Conservation (phyloP, 1,284 basidiomycete genomes). For the Fomitopsis betulina region DNA sequence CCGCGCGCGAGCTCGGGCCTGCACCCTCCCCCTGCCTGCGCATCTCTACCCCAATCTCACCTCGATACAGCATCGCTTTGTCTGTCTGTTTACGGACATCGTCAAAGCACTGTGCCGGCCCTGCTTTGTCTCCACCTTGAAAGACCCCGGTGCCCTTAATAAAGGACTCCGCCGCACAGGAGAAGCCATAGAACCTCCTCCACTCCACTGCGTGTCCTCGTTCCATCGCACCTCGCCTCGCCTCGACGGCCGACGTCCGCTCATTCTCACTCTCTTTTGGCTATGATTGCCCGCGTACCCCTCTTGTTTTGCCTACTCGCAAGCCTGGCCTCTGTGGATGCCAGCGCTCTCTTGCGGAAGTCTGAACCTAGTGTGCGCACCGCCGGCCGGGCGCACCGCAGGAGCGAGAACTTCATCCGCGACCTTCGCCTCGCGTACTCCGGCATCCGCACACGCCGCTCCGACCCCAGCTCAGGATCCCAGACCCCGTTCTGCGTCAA, state of each 20-base stretch:
- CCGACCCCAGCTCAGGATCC: constrained; percentile 1
- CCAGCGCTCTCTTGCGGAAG: constrained; percentile 33
- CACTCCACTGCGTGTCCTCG: constrained; percentile 1
- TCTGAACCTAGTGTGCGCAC: constrained; percentile 26
- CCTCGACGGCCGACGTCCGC: constrained; percentile 4
- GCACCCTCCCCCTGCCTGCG: background rate
- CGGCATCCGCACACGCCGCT: constrained; percentile 28
- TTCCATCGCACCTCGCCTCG: background rate
- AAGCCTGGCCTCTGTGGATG: constrained; percentile 28
- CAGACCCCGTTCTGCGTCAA: constrained; percentile 23
- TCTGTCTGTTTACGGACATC: background rate
- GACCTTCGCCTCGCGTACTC: constrained; percentile 62
- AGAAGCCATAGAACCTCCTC: background rate
- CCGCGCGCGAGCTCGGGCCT: background rate
- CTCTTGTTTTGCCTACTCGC: constrained; percentile 32
- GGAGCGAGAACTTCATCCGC: constrained; percentile 51
- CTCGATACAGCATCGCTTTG: constrained; percentile 3
- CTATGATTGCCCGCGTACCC: constrained; percentile 19
- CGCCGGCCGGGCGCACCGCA: constrained; percentile 32
- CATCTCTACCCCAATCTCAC: background rate
- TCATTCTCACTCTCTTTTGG: background rate
- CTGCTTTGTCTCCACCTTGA: background rate
- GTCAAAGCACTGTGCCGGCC: background rate
- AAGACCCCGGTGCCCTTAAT: background rate
- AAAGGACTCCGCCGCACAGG: background rate